phyloP scores from a whole-genome alignment of 2,329 filamentous ascomycete species.

The Trichoderma oligosporum region DNA sequence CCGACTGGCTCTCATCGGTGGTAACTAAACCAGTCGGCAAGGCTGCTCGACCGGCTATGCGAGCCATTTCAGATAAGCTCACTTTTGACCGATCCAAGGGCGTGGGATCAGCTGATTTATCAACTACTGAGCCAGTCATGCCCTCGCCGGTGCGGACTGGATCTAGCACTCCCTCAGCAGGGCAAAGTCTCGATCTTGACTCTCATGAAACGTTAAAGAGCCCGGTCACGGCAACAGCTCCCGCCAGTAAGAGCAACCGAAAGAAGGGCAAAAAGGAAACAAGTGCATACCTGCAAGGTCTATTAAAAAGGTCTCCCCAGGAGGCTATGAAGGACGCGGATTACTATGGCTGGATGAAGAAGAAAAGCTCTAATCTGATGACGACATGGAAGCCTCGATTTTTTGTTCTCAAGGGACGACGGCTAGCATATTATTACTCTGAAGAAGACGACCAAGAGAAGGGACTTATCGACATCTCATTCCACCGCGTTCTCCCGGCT shows the following conservation, averaged over 20 bases:
- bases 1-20: constrained; percentile 56
- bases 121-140: constrained; percentile 50
- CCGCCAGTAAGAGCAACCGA: constrained; percentile 47
- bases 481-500: constrained; percentile 91
- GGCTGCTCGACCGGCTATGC: constrained; percentile 61
- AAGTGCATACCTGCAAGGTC: constrained; percentile 84
- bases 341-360: constrained; percentile 99
- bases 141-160: constrained; percentile 71
- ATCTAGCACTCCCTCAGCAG: constrained; percentile 64
- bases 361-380: constrained; percentile 94
- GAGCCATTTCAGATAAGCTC: constrained; percentile 79
- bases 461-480: constrained; percentile 94
- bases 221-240: constrained; percentile 46
- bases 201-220: constrained; percentile 63
- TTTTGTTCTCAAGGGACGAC: constrained; percentile 89
- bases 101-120: constrained; percentile 47
- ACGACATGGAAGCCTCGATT: constrained; percentile 95
- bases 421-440: constrained; percentile 93
- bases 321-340: constrained; percentile 85
- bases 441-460: constrained; percentile 91
- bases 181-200: constrained; percentile 73
- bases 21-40: constrained; percentile 50
- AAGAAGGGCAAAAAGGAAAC: constrained; percentile 90
- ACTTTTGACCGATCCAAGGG: constrained; percentile 53
- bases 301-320: constrained; percentile 74